Conservation (phyloP, 768 basidiomycete genomes). For the Auricularia heimuer region DNA sequence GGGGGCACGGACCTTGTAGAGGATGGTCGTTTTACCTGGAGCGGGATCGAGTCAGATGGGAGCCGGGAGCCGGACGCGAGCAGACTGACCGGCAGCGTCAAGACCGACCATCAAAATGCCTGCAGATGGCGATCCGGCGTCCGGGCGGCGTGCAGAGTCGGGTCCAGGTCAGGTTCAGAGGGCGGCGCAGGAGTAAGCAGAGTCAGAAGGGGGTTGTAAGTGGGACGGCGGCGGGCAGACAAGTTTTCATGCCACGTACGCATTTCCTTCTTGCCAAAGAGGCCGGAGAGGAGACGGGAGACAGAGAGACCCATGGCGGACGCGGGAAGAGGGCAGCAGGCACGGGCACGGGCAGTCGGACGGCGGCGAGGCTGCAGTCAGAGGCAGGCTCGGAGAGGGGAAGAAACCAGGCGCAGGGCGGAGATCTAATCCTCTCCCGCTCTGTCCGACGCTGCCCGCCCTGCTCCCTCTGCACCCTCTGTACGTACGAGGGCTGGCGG, state of each 20-base stretch:
- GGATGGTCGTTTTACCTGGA: slow-evolving; percentile 50
- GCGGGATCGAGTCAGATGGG: neutral
- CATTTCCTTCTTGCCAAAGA: slow-evolving; percentile 99
- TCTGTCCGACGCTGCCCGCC: too few relatives aligned
- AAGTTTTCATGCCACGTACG: slow-evolving; percentile 45
- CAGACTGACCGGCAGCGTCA: slow-evolving; percentile 98
- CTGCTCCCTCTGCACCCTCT: too few relatives aligned
- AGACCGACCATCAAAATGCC: slow-evolving; percentile 99
- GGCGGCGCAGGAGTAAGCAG: neutral
- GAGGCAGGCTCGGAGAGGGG: neutral
- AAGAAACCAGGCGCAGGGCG: neutral
- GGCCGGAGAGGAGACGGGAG: slow-evolving; percentile 47
- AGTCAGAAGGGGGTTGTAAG: too few relatives aligned
- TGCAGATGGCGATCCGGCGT: slow-evolving; percentile 27
- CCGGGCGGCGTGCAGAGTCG: neutral
- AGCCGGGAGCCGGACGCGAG: slow-evolving; percentile 49
- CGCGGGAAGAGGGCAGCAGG: neutral
- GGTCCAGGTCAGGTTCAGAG: neutral
- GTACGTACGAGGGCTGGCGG: too few relatives aligned
- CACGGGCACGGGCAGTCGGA: neutral
- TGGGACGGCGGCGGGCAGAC: too few relatives aligned
- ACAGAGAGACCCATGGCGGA: slow-evolving; percentile 2
- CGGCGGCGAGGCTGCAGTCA: neutral
- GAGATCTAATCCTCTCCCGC: too few relatives aligned
- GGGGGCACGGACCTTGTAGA: slow-evolving; percentile 58